Evolutionary conservation across 1,284 basidiomycete genomes (phyloP).

Genomic region (Trichosporon asahii): DNA sequence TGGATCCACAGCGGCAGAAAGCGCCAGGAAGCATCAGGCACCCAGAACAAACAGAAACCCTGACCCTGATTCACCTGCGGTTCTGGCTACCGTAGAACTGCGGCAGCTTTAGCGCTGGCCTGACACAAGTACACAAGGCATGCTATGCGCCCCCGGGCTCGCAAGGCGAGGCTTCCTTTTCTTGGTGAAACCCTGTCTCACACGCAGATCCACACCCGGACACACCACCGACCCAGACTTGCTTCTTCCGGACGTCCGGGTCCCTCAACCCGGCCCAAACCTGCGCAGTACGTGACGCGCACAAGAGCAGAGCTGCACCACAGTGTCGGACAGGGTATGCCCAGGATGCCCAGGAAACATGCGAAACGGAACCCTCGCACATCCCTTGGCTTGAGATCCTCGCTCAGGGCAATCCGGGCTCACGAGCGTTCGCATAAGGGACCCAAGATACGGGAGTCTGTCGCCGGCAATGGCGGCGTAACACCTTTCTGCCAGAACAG

Average conservation of each 20-base stretch:
- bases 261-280: too few relatives aligned
- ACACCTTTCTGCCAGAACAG: not conserved
- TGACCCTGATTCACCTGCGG: constrained; percentile 5
- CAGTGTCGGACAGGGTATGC: not conserved
- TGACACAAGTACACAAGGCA: not conserved
- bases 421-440: not conserved
- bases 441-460: not conserved
- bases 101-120: not conserved
- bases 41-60: constrained; percentile 11
- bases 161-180: not conserved
- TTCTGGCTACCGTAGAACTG: not conserved
- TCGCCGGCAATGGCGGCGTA: not conserved
- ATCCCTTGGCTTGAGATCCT: not conserved
- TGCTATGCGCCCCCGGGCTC: too few relatives aligned
- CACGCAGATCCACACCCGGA: not conserved
- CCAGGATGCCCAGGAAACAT: constrained; percentile 1
- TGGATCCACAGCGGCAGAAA: too few relatives aligned
- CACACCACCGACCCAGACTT: not conserved
- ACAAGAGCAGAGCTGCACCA: not conserved
- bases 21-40: not conserved
- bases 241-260: not conserved
- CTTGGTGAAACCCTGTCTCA: not conserved
- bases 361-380: not conserved
- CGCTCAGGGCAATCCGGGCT: not conserved
- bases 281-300: not conserved